These are phyloP conservation scores for Xylaria sp. DNA, from an alignment of 495 filamentous ascomycete species.

Conservation along the genomic window DNA sequence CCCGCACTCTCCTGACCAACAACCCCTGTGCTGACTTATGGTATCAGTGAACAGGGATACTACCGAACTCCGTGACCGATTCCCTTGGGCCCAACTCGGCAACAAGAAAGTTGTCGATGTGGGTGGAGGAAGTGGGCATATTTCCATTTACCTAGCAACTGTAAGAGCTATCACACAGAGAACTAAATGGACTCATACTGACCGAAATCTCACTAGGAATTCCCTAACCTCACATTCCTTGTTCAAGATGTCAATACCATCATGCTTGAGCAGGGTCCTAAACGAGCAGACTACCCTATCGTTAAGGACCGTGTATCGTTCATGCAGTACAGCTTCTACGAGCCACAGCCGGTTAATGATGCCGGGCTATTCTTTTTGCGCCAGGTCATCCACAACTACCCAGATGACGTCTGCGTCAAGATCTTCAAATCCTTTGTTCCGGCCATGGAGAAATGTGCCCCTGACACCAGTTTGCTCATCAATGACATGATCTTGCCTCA, in stretches of 20 bases:
- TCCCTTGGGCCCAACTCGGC: conserved; percentile 31
- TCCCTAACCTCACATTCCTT: conserved; percentile 26
- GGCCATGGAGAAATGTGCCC: conserved; percentile 31
- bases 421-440: conserved; percentile 35
- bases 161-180: neutral
- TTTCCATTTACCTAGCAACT: conserved; percentile 20
- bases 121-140: conserved; percentile 23
- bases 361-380: conserved; percentile 36
- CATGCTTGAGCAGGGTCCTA: conserved; percentile 32
- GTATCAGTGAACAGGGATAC: conserved; percentile 12
- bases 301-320: conserved; percentile 32
- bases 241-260: conserved; percentile 33
- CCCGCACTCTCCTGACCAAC: neutral
- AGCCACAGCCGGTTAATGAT: conserved; percentile 32
- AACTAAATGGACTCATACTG: neutral
- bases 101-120: conserved; percentile 26
- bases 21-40: neutral
- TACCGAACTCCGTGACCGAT: conserved; percentile 30
- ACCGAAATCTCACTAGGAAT: conserved; percentile 10
- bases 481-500: conserved; percentile 38
- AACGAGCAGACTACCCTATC: neutral
- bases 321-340: conserved; percentile 37
- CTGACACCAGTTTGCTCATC: conserved; percentile 29
- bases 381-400: conserved; percentile 37
- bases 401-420: conserved; percentile 31